Evolutionary conservation across 2,329 filamentous ascomycete species (phyloP).

Genomic region (Colletotrichum lentis): DNA sequence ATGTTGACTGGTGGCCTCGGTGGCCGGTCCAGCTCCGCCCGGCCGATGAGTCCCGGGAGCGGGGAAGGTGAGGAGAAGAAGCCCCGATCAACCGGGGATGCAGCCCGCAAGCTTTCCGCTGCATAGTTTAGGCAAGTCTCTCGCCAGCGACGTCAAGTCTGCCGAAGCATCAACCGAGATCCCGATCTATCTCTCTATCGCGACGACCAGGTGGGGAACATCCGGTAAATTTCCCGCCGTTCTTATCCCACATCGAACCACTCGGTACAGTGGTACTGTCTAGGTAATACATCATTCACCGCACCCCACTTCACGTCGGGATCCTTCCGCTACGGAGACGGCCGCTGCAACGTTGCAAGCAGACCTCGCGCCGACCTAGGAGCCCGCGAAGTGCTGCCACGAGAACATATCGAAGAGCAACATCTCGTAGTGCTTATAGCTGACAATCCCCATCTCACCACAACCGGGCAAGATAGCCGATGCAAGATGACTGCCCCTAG

Average conservation of each 20-base stretch:
- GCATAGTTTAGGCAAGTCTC: neutral
- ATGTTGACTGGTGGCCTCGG: conserved; percentile 41
- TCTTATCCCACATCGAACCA: conserved; percentile 16
- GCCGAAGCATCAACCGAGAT: too few relatives aligned
- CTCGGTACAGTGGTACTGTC: neutral
- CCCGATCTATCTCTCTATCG: neutral
- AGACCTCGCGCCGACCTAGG: neutral
- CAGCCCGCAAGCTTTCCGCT: neutral
- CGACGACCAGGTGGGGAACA: neutral
- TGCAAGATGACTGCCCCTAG: conserved; percentile 14
- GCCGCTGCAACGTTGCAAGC: conserved; percentile 31
- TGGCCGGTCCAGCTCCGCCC: neutral
- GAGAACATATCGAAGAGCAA: neutral
- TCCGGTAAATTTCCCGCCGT: neutral
- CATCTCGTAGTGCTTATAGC: neutral
- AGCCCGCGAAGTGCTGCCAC: neutral
- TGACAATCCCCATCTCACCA: neutral
- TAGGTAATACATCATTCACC: neutral
- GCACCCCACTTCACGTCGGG: conserved; percentile 18
- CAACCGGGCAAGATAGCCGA: neutral
- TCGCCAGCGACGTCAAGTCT: neutral
- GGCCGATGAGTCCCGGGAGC: conserved; percentile 8
- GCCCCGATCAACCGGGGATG: neutral
- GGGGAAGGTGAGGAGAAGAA: conserved; percentile 15
- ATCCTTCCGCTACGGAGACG: conserved; percentile 9